These are phyloP conservation scores for Ustilago sp. DNA, from an alignment of 1,284 basidiomycete species.

Conservation along the genomic window DNA sequence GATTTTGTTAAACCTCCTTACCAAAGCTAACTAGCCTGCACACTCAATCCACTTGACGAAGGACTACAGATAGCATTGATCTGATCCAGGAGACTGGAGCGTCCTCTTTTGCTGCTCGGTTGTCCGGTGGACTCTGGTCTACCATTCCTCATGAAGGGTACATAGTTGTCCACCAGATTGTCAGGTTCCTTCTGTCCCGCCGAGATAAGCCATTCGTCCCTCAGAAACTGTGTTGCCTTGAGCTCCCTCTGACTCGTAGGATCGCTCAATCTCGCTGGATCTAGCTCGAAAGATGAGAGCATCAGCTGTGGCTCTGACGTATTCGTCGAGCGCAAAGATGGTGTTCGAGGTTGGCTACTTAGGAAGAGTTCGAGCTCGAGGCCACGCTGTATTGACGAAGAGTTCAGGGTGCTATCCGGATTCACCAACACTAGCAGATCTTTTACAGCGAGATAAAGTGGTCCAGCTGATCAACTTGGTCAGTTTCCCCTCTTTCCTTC, in stretches of 20 bases:
- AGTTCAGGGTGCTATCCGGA: constrained; percentile 9
- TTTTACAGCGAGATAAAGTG: not conserved
- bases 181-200: constrained; percentile 29
- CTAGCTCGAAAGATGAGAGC: constrained; percentile 26
- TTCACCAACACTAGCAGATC: not conserved
- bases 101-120: not conserved
- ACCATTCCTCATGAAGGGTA: not conserved
- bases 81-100: constrained; percentile 35
- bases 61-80: not conserved
- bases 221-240: constrained; percentile 23
- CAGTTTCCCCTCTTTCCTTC: not conserved
- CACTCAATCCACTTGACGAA: not conserved
- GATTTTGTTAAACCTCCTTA: constrained; percentile 34
- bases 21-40: not conserved
- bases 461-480: not conserved
- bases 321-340: constrained; percentile 4
- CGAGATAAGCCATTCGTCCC: constrained; percentile 41
- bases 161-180: constrained; percentile 22
- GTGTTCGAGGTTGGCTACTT: constrained; percentile 4
- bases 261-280: constrained; percentile 14
- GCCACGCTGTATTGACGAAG: constrained; percentile 6
- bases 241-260: constrained; percentile 19
- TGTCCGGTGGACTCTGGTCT: not conserved
- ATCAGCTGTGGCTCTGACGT: not conserved
- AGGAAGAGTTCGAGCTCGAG: constrained; percentile 38